These are phyloP conservation scores for Globisporangium camurandrum DNA, from an alignment of 352 stramenopile genomes.

Conservation along the genomic window DNA sequence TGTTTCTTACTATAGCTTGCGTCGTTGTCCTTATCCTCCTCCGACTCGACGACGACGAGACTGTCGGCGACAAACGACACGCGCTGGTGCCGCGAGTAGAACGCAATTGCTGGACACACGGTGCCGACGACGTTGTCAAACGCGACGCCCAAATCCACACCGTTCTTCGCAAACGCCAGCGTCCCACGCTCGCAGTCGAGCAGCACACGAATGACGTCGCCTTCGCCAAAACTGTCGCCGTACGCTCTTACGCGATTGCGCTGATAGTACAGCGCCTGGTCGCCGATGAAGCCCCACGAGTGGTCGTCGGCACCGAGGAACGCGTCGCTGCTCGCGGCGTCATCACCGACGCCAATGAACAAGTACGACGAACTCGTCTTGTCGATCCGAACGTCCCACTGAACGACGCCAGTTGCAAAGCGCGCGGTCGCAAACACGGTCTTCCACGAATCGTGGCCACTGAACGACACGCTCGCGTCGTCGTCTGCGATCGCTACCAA, in stretches of 20 bases:
- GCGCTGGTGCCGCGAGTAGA: conserved; percentile 89
- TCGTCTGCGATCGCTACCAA: conserved; percentile 64
- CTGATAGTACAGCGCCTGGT: conserved; percentile 98
- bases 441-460: conserved; percentile 86
- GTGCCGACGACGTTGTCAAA: conserved; percentile 90
- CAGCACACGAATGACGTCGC: conserved; percentile 77
- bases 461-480: conserved; percentile 49
- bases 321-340: conserved; percentile 88
- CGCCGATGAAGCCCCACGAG: conserved; percentile 98
- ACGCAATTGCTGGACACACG: conserved; percentile 88
- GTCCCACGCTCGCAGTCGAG: conserved; percentile 83
- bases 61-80: conserved; percentile 43
- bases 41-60: neutral
- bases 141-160: conserved; percentile 69
- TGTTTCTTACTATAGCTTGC: neutral
- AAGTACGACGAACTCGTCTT: conserved; percentile 95
- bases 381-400: conserved; percentile 88
- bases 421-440: conserved; percentile 63
- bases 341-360: conserved; percentile 95
- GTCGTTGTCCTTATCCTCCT: neutral
- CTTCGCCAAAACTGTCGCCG: conserved; percentile 78
- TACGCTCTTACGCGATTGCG: conserved; percentile 90
- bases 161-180: conserved; percentile 88
- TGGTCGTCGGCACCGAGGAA: conserved; percentile 97
- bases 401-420: conserved; percentile 71